Conservation (phyloP, 371 early-diverging fungal species). For the Saksenaea vasiformis region DNA sequence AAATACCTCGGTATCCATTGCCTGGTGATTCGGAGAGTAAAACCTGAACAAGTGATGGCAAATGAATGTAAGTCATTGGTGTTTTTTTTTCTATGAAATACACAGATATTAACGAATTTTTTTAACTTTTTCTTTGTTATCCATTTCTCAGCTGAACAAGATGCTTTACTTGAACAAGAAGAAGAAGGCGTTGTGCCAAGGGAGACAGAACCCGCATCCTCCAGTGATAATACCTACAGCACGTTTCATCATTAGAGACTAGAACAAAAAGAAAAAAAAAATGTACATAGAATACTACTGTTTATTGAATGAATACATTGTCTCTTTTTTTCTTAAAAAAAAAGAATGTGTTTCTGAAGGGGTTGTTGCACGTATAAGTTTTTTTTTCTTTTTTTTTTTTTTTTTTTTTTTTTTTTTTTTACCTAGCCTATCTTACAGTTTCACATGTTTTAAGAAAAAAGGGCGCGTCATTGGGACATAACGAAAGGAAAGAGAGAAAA, state of each 20-base stretch:
- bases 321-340: too few species aligned
- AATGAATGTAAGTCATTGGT: slow-evolving; percentile 1
- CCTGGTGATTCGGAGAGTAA: slow-evolving; percentile 60
- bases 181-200: background rate
- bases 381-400: too few species aligned
- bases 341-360: too few species aligned
- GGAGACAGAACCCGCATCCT: background rate
- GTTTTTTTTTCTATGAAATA: too few species aligned
- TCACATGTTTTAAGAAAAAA: background rate
- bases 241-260: slow-evolving; percentile 15
- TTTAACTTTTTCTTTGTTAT: background rate
- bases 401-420: too few species aligned
- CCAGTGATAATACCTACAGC: slow-evolving; percentile 12
- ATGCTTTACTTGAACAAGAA: slow-evolving; percentile 15
- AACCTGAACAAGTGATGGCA: background rate
- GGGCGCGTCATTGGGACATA: too few species aligned
- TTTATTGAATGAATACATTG: background rate
- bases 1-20: slow-evolving; percentile 81
- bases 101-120: too few species aligned
- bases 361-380: too few species aligned
- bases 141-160: slow-evolving; percentile 2
- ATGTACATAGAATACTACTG: background rate
- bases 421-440: too few species aligned
- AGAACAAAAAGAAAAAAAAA: too few species aligned
- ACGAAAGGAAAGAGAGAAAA: background rate